phyloP scores from a whole-genome alignment of 345 rosid species.

The Bruguiera sexangula region DNA sequence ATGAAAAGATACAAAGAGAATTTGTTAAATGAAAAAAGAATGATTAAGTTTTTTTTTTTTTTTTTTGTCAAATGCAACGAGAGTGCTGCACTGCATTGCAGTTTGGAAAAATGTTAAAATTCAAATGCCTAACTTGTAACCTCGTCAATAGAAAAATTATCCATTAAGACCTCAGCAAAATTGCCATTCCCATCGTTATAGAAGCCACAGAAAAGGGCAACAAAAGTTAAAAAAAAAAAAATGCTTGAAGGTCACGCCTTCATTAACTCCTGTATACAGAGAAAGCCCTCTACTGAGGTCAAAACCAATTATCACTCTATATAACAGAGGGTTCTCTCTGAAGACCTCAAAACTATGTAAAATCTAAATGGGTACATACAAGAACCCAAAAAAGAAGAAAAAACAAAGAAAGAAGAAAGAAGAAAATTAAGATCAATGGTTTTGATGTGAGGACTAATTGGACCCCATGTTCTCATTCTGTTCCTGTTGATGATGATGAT shows the following conservation, averaged over 20 bases:
- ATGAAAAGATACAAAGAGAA: too few relatives aligned
- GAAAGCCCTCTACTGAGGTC: constrained; percentile 1
- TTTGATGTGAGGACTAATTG: constrained; percentile 16
- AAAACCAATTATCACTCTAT: constrained; percentile 1
- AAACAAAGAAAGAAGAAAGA: not conserved
- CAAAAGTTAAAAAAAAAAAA: not conserved
- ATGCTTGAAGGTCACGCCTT: not conserved
- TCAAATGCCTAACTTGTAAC: not conserved
- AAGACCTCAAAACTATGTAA: constrained; percentile 1
- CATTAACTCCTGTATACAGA: constrained; percentile 15
- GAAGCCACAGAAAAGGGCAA: not conserved
- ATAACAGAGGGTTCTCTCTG: constrained; percentile 1
- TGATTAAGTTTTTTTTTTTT: too few relatives aligned
- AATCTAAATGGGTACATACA: too few relatives aligned
- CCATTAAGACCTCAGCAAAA: constrained; percentile 34
- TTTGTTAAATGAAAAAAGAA: too few relatives aligned
- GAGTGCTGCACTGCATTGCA: too few relatives aligned
- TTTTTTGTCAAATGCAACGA: too few relatives aligned
- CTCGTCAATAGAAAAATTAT: not conserved
- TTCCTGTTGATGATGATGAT: constrained; percentile 15
- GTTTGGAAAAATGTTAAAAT: too few relatives aligned
- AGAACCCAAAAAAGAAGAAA: not conserved
- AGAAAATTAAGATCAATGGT: constrained; percentile 1
- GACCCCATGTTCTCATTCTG: constrained; percentile 16
- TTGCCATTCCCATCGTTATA: constrained; percentile 37